Evolutionary conservation across 768 basidiomycete species (phyloP).

Genomic region (Lentinula lateritia): DNA sequence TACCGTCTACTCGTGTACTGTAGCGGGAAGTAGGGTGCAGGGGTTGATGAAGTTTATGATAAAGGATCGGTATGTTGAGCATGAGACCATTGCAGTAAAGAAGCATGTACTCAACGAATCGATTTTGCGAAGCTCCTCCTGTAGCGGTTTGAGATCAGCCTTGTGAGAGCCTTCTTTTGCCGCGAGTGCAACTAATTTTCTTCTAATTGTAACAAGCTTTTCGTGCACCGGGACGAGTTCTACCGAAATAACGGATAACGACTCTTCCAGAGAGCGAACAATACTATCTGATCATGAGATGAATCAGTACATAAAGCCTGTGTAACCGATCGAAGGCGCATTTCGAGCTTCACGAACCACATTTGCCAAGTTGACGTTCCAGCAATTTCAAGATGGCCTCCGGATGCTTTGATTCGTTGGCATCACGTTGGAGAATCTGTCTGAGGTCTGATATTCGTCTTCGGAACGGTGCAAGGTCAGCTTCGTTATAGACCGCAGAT

Average conservation of each 20-base stretch:
- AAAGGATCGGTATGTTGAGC: neutral
- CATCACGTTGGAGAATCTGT: conserved; percentile 79
- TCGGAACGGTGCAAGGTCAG: conserved; percentile 85
- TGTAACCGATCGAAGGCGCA: neutral
- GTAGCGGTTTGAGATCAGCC: conserved; percentile 81
- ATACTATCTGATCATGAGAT: conserved; percentile 53
- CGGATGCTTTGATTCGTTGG: conserved; percentile 76
- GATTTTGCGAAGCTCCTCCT: conserved; percentile 91
- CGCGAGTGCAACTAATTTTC: conserved; percentile 83
- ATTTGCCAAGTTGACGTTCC: conserved; percentile 86
- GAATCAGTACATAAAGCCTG: neutral
- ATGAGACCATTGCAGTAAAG: conserved; percentile 9
- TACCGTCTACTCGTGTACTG: conserved; percentile 92
- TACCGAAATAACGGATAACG: conserved; percentile 79
- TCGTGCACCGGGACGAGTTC: conserved; percentile 92
- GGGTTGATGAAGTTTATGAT: conserved; percentile 13
- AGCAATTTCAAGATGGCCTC: conserved; percentile 85
- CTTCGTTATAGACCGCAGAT: conserved; percentile 88
- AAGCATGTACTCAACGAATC: conserved; percentile 80
- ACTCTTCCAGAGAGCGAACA: conserved; percentile 74
- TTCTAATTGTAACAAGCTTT: conserved; percentile 78
- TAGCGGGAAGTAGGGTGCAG: conserved; percentile 7
- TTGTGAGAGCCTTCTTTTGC: conserved; percentile 84
- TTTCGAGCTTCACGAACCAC: conserved; percentile 54
- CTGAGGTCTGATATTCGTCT: conserved; percentile 77